Evolutionary conservation across 176 grass and related monocot genomes (phyloP).

Genomic region (Guadua angustifolia): DNA sequence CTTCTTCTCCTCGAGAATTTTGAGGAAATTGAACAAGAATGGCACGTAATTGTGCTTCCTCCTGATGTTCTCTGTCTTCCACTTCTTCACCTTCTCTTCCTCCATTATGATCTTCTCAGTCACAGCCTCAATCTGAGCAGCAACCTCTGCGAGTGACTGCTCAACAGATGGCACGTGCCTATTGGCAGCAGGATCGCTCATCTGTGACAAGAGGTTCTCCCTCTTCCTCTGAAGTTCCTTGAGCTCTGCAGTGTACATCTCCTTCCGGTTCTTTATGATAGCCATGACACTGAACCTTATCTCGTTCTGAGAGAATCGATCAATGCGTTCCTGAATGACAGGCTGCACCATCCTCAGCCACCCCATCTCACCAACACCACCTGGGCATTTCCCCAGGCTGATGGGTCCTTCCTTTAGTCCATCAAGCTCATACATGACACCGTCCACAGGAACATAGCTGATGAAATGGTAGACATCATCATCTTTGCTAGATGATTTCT

Average conservation of each 20-base stretch:
- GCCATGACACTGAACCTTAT: slow-evolving; percentile 92
- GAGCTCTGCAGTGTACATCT: slow-evolving; percentile 70
- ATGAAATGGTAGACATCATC: slow-evolving; percentile 98
- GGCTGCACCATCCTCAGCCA: slow-evolving; percentile 80
- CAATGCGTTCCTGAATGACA: slow-evolving; percentile 71
- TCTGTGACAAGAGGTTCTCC: slow-evolving; percentile 75
- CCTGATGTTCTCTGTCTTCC: slow-evolving; percentile 92
- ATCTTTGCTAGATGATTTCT: slow-evolving; percentile 67
- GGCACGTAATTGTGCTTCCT: slow-evolving; percentile 97
- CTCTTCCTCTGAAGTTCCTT: slow-evolving; percentile 95
- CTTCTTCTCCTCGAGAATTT: slow-evolving; percentile 89
- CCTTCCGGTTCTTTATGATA: slow-evolving; percentile 90
- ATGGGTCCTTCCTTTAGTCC: slow-evolving; percentile 92
- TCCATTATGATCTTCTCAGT: slow-evolving; percentile 99
- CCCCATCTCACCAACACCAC: slow-evolving; percentile 63
- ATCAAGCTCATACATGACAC: slow-evolving; percentile 86
- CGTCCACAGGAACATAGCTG: slow-evolving; percentile 88
- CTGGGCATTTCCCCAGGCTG: slow-evolving; percentile 71
- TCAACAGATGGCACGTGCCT: slow-evolving; percentile 51
- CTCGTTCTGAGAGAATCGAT: slow-evolving; percentile 70
- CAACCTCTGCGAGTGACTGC: slow-evolving; percentile 78
- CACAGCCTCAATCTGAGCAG: slow-evolving; percentile 77
- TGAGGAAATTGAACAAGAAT: slow-evolving; percentile 95
- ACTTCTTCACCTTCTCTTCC: slow-evolving; percentile 96
- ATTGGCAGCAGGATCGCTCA: slow-evolving; percentile 49